A percentile compares a stretch with the other conserved stretches of the same genome.
These are phyloP conservation scores for Basipetospora sp. DNA, from an alignment of 2,329 filamentous ascomycete species.

Conservation along the genomic window DNA sequence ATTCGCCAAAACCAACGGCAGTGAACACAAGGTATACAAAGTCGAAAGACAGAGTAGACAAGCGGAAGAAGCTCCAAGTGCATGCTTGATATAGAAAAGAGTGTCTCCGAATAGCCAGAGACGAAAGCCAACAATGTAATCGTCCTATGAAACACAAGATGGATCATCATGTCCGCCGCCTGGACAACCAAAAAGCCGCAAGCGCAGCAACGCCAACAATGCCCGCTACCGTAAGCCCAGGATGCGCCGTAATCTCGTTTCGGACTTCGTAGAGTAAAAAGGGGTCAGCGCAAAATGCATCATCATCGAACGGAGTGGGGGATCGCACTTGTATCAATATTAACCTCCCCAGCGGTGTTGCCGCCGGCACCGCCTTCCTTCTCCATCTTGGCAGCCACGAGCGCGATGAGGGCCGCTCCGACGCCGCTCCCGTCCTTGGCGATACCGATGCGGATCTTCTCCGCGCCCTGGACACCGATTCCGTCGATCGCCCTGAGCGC, in stretches of 20 bases:
- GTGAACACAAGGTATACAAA: too few relatives aligned
- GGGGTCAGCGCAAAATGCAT: not conserved
- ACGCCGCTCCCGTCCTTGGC: constrained; percentile 93
- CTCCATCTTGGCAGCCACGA: constrained; percentile 63
- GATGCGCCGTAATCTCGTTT: constrained; percentile 18
- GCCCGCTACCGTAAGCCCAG: constrained; percentile 19
- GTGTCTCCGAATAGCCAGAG: too few relatives aligned
- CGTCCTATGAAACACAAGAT: too few relatives aligned
- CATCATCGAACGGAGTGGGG: not conserved
- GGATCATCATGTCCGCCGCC: not conserved
- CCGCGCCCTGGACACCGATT: constrained; percentile 65
- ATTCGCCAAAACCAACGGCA: too few relatives aligned
- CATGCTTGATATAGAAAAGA: too few relatives aligned
- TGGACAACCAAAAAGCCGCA: constrained; percentile 17
- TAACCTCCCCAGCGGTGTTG: not conserved
- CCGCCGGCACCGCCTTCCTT: constrained; percentile 18
- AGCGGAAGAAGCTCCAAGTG: too few relatives aligned
- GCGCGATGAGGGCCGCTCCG: constrained; percentile 63
- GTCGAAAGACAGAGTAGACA: too few relatives aligned
- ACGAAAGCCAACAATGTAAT: too few relatives aligned
- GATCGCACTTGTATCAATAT: not conserved
- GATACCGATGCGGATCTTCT: constrained; percentile 82
- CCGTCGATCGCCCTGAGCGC: constrained; percentile 61
- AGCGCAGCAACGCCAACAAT: constrained; percentile 23
- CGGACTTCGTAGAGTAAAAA: constrained; percentile 15